A percentile compares a stretch with the other conserved stretches of the same genome.
Conservation (phyloP, 768 basidiomycete species). For the Hemileccinum rubropunctum region DNA sequence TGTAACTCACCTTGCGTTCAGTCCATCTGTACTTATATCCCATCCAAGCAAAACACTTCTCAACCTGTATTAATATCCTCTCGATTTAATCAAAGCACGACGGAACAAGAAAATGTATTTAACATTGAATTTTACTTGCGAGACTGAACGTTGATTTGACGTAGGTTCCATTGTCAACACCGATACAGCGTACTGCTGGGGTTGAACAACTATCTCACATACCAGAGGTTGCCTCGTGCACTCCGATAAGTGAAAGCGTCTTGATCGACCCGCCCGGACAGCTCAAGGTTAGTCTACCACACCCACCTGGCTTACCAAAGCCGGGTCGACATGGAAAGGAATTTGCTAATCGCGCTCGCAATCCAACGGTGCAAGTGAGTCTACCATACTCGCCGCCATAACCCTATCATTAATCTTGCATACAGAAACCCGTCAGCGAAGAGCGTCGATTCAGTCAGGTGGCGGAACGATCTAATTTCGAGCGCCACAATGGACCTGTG, state of each 20-base stretch:
- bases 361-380: constrained; percentile 4
- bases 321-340: neutral
- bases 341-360: neutral
- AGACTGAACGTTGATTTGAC: neutral
- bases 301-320: constrained; percentile 10
- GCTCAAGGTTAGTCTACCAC: constrained; percentile 1
- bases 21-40: neutral
- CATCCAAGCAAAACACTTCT: neutral
- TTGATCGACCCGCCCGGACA: neutral
- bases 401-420: neutral
- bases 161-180: constrained; percentile 6
- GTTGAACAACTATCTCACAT: neutral
- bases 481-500: constrained; percentile 7
- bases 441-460: neutral
- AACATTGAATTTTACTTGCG: neutral
- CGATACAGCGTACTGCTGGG: neutral
- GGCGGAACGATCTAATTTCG: neutral
- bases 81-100: neutral
- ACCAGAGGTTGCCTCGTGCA: constrained; percentile 1
- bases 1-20: constrained; percentile 4
- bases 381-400: neutral
- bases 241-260: neutral
- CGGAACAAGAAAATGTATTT: constrained; percentile 3
- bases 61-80: neutral
- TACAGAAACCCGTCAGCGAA: constrained; percentile 4